Base-by-base conservation (phyloP, 2,329 filamentous ascomycete species). In the Xylaria sp. region DNA sequence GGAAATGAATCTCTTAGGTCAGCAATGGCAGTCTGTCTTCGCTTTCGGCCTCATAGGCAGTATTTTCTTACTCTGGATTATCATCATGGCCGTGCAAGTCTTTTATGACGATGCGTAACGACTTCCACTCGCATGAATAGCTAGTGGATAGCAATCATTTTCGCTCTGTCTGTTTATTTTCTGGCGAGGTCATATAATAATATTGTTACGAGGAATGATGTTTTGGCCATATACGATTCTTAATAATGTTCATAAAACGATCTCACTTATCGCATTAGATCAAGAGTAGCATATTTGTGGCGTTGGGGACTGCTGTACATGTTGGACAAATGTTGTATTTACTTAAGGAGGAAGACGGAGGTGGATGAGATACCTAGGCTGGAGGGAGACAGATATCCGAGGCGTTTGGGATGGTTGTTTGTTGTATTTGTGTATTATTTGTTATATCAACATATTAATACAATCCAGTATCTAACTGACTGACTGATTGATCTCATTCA, bases 41-140 rank as follows among this genome's bases (percentile, higher is more conserved):
- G 85, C 88, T 0, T 89, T 91, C 76, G 84, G 84, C 20, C 78
- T 92, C 28, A 85, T 89, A 1, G 89, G 89, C 0, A 81, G 79
- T 20, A 79, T 90, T 0, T 90, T 90, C 71, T 77, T 90, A 67
- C 75, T 91, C n/a, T 91, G 89, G 89, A 87, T 90, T 74, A 90
- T 90, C 83, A 81, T 90, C 70, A 90, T 91, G 85, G 86, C 88
- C 11, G 88, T 89, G 73, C 88, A 89, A 71, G 89, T 91, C 10
- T 91, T 88, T 81, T 85, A 77, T 40, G 75, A 76, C 33, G 72
- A 73, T 23, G 64, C 65, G 3, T 74, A 62, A 61, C 26, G 20
- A 20, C 17, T 23, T 31, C 5, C 33, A 15, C 26, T 28, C 26
- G 31, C n/a, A 6, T 13, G 28, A 48, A 9, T 28, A 26, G n/a